Conservation (phyloP, 495 filamentous ascomycete species). For the Trichoderma virens region DNA sequence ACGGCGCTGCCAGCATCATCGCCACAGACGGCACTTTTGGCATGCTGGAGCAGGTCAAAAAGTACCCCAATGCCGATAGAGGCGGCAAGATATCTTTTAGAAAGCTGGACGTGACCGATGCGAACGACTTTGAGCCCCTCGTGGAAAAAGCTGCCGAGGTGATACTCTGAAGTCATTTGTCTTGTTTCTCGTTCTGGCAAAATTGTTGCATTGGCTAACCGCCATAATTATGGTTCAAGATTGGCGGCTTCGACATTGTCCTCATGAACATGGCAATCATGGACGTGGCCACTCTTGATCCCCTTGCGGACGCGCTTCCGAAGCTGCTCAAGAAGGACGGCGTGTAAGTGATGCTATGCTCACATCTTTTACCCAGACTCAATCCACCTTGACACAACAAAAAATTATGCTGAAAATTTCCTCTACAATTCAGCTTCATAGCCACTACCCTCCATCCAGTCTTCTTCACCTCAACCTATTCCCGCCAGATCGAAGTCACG, state of each 20-base stretch:
- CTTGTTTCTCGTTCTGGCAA: neutral
- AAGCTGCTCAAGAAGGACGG: slow-evolving; percentile 21
- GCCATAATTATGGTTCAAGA: neutral
- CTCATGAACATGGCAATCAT: slow-evolving; percentile 40
- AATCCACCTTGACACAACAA: slow-evolving; percentile 7
- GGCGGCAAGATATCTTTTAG: slow-evolving; percentile 18
- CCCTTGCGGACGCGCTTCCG: slow-evolving; percentile 26
- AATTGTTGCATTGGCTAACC: neutral
- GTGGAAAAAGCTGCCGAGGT: slow-evolving; percentile 13
- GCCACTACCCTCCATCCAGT: slow-evolving; percentile 36
- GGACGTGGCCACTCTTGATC: slow-evolving; percentile 31
- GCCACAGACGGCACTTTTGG: slow-evolving; percentile 29
- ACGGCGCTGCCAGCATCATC: slow-evolving; percentile 21
- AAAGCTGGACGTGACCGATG: slow-evolving; percentile 28
- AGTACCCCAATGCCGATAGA: slow-evolving; percentile 14
- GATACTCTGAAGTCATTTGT: neutral
- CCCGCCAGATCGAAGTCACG: slow-evolving; percentile 22
- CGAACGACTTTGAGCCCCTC: slow-evolving; percentile 19
- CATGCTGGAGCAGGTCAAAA: slow-evolving; percentile 25
- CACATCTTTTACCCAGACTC: too few relatives aligned
- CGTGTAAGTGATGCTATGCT: slow-evolving; percentile 10
- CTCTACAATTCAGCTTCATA: slow-evolving; percentile 25
- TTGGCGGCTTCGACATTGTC: slow-evolving; percentile 25
- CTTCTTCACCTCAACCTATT: slow-evolving; percentile 33
- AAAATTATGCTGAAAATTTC: neutral